These are phyloP conservation scores for Wallemia mellicola DNA, from an alignment of 1,284 basidiomycete genomes.

Conservation along the genomic window DNA sequence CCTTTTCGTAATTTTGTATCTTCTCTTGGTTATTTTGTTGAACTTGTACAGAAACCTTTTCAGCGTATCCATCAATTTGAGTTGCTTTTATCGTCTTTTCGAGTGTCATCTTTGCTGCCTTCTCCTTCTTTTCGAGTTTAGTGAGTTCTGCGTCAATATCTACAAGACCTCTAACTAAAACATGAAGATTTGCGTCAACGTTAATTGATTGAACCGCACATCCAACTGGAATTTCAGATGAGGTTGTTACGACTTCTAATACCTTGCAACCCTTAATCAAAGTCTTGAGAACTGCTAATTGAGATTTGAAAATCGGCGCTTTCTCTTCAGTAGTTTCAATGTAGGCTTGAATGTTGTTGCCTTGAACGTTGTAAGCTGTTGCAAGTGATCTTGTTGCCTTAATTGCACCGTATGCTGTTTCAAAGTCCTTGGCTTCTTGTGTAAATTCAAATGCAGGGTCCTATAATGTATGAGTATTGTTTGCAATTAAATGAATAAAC, in stretches of 20 bases:
- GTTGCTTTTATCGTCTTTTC: slow-evolving; percentile 50
- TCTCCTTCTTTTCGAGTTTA: slow-evolving; percentile 62
- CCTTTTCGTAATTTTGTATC: slow-evolving; percentile 21
- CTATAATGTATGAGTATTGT: slow-evolving; percentile 15
- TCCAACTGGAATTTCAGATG: slow-evolving; percentile 39
- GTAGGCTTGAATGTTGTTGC: slow-evolving; percentile 55
- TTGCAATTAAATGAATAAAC: slow-evolving; percentile 12
- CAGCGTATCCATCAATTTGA: slow-evolving; percentile 40
- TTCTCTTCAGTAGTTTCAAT: slow-evolving; percentile 37
- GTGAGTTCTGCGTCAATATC: slow-evolving; percentile 53
- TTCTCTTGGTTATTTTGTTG: slow-evolving; percentile 43
- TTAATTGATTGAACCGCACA: slow-evolving; percentile 61
- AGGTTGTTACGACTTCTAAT: slow-evolving; percentile 27
- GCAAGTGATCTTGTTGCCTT: slow-evolving; percentile 56
- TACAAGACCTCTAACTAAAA: slow-evolving; percentile 58
- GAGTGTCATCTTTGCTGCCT: slow-evolving; percentile 32
- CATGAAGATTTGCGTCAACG: slow-evolving; percentile 39
- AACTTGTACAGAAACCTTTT: slow-evolving; percentile 46
- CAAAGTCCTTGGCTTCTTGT: slow-evolving; percentile 54
- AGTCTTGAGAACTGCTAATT: slow-evolving; percentile 41
- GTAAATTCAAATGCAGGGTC: slow-evolving; percentile 33
- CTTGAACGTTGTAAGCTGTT: slow-evolving; percentile 69
- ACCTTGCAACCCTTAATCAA: slow-evolving; percentile 70
- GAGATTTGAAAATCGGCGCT: slow-evolving; percentile 37
- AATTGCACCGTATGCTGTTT: slow-evolving; percentile 52